Evolutionary conservation across 805 yeast genomes (phyloP), one percentile per base, ranked within the genome.

Genomic region (Wickerhamomyces strasburgensis): DNA sequence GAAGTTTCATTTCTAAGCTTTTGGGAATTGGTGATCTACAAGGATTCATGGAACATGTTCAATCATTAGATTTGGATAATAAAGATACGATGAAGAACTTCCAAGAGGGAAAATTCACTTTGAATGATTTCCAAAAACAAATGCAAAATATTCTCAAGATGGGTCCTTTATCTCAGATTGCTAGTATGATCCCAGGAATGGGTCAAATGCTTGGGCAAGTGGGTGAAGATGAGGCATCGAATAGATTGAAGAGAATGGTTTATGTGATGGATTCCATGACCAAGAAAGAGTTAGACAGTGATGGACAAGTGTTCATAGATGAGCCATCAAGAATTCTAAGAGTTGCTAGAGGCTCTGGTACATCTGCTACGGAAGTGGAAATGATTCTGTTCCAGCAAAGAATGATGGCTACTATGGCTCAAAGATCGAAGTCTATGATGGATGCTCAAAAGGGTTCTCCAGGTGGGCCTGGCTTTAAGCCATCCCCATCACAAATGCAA

Each of bases 241-340:
- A 74, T 38, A 73, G 82, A 54, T 70, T 90, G 66, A 90, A 89
- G 58, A 72, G 81, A 46, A 87, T 90, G 94, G 80, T 90, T 31
- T 89, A 75, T 53, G 80, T 90, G 19, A 75, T 90, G 84, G 98
- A 90, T 60, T 87, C 97, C 3, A 90, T 90, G 98, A 90, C 96
- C 2, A 80, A 80, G 47, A 69, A 81, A 54, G 98, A 90, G 65
- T 73, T 90, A 43, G 95, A 87, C 52, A 75, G 86, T 46, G 98
- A 90, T 59, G 98, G 98, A 2, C 67, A 77, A 42, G 62, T 84
- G 15, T 87, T 90, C 59, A 70, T 74, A 27, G 78, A 80, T 35
- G 79, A 89, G 60, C 98, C 98, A 5, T 70, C 80, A 31, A 75
- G 98, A 59, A 77, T 90, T 34, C 75, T 88, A 5, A 73, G 98